Evolutionary conservation across 768 basidiomycete genomes (phyloP).

Genomic region (Mycena floridula): DNA sequence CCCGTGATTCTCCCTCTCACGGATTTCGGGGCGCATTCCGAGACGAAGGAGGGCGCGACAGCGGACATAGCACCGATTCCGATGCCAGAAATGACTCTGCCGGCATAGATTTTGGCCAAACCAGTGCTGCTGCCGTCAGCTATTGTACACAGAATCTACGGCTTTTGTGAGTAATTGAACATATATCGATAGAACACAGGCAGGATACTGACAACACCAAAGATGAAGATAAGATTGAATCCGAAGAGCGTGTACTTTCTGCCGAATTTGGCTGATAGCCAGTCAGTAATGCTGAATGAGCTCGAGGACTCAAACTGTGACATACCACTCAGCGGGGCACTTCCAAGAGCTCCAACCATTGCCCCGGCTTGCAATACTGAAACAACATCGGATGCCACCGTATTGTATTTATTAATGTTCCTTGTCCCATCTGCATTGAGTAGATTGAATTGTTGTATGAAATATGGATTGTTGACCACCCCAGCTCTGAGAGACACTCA

Average conservation of each 20-base stretch:
- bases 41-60: constrained; percentile 62
- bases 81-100: constrained; percentile 54
- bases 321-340: constrained; percentile 42
- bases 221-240: constrained; percentile 40
- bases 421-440: constrained; percentile 22
- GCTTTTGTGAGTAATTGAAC: constrained; percentile 33
- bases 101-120: constrained; percentile 50
- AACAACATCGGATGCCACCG: constrained; percentile 51
- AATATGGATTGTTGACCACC: constrained; percentile 44
- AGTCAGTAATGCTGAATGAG: neutral
- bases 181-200: neutral
- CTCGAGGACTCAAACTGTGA: neutral
- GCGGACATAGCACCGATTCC: constrained; percentile 59
- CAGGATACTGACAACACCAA: constrained; percentile 39
- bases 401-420: constrained; percentile 21
- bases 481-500: constrained; percentile 30
- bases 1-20: constrained; percentile 64
- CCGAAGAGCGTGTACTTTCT: constrained; percentile 40
- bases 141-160: constrained; percentile 53
- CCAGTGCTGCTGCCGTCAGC: constrained; percentile 37
- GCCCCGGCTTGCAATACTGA: constrained; percentile 63
- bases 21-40: constrained; percentile 65
- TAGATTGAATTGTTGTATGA: constrained; percentile 43
- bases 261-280: constrained; percentile 35
- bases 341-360: constrained; percentile 56